Evolutionary conservation across 2,329 filamentous ascomycete species (phyloP).

Genomic region (Didymellaceae sp.): DNA sequence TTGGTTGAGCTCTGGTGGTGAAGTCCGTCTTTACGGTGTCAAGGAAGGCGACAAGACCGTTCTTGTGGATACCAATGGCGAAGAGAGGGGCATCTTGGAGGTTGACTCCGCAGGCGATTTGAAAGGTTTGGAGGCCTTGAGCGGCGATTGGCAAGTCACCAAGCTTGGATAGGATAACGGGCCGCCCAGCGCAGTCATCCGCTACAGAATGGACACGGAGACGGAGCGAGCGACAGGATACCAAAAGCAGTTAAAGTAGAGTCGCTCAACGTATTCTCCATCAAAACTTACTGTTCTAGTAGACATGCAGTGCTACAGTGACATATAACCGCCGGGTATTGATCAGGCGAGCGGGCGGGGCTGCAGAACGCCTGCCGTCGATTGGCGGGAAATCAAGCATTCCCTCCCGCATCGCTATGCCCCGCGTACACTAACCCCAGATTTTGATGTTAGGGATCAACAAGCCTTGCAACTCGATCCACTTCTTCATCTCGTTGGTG

Average conservation of each 20-base stretch:
- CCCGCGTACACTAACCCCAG: slow-evolving; percentile 29
- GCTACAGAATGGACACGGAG: slow-evolving; percentile 10
- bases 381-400: slow-evolving; percentile 35
- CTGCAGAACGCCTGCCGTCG: neutral
- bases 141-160: slow-evolving; percentile 46
- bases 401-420: slow-evolving; percentile 17
- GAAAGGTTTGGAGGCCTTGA: slow-evolving; percentile 36
- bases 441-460: slow-evolving; percentile 20
- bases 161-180: slow-evolving; percentile 31
- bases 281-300: neutral
- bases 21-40: slow-evolving; percentile 48
- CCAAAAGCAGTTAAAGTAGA: slow-evolving; percentile 1
- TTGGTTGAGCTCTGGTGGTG: slow-evolving; percentile 49
- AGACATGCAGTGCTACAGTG: neutral
- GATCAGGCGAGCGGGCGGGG: slow-evolving; percentile 3
- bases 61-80: slow-evolving; percentile 46
- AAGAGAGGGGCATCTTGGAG: slow-evolving; percentile 38
- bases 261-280: neutral
- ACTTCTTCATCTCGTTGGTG: slow-evolving; percentile 4
- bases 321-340: slow-evolving; percentile 15
- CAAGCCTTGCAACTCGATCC: slow-evolving; percentile 16
- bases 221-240: neutral
- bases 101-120: slow-evolving; percentile 38
- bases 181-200: slow-evolving; percentile 1
- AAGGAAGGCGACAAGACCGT: slow-evolving; percentile 43